phyloP scores from a whole-genome alignment of 768 basidiomycete genomes.

The Lentinula sp. region DNA sequence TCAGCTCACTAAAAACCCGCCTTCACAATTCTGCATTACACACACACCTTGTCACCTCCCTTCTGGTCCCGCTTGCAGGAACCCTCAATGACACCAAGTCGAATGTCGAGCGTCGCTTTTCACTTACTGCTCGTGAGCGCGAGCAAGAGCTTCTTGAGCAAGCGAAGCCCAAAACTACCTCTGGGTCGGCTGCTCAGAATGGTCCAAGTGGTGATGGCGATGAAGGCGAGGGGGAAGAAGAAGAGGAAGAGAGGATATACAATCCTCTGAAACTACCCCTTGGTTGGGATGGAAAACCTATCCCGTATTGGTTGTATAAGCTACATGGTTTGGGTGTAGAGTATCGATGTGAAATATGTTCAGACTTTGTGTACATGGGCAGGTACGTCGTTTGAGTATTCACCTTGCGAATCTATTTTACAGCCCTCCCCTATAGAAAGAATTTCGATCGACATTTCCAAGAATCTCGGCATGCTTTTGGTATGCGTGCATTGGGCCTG shows the following conservation, averaged over 20 bases:
- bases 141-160: slow-evolving; percentile 89
- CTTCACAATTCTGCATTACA: slow-evolving; percentile 62
- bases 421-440: slow-evolving; percentile 48
- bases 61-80: slow-evolving; percentile 58
- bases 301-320: slow-evolving; percentile 98
- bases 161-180: slow-evolving; percentile 38
- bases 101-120: slow-evolving; percentile 94
- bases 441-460: slow-evolving; percentile 97
- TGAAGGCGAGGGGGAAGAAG: slow-evolving; percentile 66
- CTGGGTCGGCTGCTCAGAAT: background rate
- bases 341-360: slow-evolving; percentile 97
- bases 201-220: slow-evolving; percentile 23
- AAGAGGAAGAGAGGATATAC: slow-evolving; percentile 95
- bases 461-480: slow-evolving; percentile 96
- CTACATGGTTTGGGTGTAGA: slow-evolving; percentile 97
- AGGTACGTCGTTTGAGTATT: slow-evolving; percentile 39
- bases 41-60: slow-evolving; percentile 61
- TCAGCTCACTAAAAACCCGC: slow-evolving; percentile 36
- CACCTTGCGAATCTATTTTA: background rate
- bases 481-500: slow-evolving; percentile 94
- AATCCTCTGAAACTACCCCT: slow-evolving; percentile 96
- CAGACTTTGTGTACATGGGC: slow-evolving; percentile 95
- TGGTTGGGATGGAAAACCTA: slow-evolving; percentile 98
- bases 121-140: slow-evolving; percentile 94
- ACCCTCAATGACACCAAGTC: slow-evolving; percentile 86